phyloP scores from a whole-genome alignment of 1,284 basidiomycete species.

The Pascua guehoae region DNA sequence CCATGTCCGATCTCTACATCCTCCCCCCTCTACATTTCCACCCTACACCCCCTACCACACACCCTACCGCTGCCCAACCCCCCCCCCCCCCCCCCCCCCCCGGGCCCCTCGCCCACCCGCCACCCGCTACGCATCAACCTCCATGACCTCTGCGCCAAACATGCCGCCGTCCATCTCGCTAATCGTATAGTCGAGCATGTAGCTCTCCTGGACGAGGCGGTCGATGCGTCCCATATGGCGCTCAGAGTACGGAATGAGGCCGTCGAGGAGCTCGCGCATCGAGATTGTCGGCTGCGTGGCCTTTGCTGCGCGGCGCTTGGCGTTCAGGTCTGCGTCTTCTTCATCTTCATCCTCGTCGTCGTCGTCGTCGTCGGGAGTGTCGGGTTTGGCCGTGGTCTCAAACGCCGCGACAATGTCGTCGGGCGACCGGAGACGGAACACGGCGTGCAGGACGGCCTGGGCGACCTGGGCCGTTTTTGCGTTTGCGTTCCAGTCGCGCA shows the following conservation, averaged over 20 bases:
- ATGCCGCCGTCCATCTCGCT: constrained; percentile 77
- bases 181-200: constrained; percentile 86
- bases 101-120: no score
- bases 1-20: no score
- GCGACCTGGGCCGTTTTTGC: constrained; percentile 81
- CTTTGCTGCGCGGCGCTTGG: constrained; percentile 11
- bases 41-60: no score
- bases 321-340: constrained; percentile 23
- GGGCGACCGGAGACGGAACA: constrained; percentile 70
- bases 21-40: no score
- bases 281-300: constrained; percentile 19
- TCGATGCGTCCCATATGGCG: constrained; percentile 83
- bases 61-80: no score
- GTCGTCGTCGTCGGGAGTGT: constrained; percentile 24
- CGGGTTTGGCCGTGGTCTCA: constrained; percentile 33
- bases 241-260: constrained; percentile 87
- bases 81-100: no score
- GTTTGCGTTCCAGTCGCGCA: constrained; percentile 90
- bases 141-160: constrained; percentile 41
- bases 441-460: constrained; percentile 76
- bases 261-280: constrained; percentile 76
- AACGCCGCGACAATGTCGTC: constrained; percentile 75
- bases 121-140: constrained; percentile 23
- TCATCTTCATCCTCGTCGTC: constrained; percentile 43
- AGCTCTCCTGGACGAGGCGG: constrained; percentile 84